Base-by-base conservation (phyloP, 2,329 filamentous ascomycete species). In the Thielaviopsis ethacetica region DNA sequence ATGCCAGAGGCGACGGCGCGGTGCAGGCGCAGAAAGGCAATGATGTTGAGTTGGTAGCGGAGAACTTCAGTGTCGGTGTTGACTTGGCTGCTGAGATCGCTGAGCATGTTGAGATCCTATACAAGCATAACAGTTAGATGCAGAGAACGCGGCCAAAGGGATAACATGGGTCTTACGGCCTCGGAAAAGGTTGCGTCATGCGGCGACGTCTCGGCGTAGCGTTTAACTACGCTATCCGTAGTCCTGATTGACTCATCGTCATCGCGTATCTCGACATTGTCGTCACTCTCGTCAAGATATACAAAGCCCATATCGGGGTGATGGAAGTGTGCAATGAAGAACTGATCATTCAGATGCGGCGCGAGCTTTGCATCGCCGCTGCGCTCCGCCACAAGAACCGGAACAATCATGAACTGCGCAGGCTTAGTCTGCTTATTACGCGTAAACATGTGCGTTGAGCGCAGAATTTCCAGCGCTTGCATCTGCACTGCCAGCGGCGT, bases 321-420 rank as follows among this genome's bases (percentile, higher is more conserved):
- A 66, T 97, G 90, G 72, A 84, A 88, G 69, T 97, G 91, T 0
- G 88, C 91, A 60, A 97, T 83, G 67, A 90, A 88, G 64, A 97
- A 85, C 63, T 87, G 82, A 61, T 97, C 89, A 65, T 90, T 94
- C 69, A 85, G 67, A 64, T 88, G 78, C 34, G 70, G 71, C 22
- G 74, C 77, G 55, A 84, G 73, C 55, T 72, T 73, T 3, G 75
- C 73, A 51, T 72, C 66, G 44, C 77, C 75, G 2, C 75, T 74
- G 49, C 71, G 70, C 41, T 68, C 67, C 1, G 75, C 76, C 21
- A 71, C 74, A 1, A 90, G 72, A n/a, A 95, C 73, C 1, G 88
- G 85, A 30, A 95, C 73, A 63, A 96, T 83, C 26, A 96, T 73
- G 67, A 96, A 95, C 27, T 82, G 79, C 66, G 83, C 84, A 0